Conservation (phyloP, 306 rosid genomes). For the Quercus variabilis region DNA sequence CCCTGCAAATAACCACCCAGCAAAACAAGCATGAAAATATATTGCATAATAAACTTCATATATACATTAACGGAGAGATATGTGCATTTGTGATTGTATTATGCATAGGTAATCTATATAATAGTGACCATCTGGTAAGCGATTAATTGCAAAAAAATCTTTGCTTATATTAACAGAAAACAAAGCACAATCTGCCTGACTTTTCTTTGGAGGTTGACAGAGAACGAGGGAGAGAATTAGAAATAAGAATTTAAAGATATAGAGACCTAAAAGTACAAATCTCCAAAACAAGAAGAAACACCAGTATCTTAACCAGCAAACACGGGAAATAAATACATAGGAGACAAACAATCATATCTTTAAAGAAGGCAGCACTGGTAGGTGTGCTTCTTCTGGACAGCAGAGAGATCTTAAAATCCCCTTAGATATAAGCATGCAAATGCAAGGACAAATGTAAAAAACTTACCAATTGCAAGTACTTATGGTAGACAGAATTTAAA, state of each 20-base stretch:
- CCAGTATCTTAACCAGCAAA: neutral
- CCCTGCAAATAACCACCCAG: conserved; percentile 54
- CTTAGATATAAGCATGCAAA: neutral
- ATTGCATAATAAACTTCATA: neutral
- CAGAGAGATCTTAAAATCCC: neutral
- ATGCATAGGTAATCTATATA: neutral
- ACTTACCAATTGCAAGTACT: conserved; percentile 68
- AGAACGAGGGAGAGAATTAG: too few species aligned
- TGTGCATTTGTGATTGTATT: neutral
- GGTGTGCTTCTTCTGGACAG: neutral
- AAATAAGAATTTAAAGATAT: neutral
- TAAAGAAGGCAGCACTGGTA: too few species aligned
- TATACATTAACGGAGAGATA: neutral
- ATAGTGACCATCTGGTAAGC: neutral
- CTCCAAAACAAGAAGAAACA: neutral
- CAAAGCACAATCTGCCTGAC: too few species aligned
- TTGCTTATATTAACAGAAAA: neutral
- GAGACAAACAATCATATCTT: neutral
- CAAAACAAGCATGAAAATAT: conserved; percentile 6
- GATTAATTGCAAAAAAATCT: neutral
- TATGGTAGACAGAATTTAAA: conserved; percentile 61
- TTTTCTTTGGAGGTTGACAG: too few species aligned
- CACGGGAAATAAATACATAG: neutral
- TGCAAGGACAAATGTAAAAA: neutral
- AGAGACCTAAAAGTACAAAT: neutral